phyloP scores from a whole-genome alignment of 495 filamentous ascomycete species.

The Hypoxylon rickii region DNA sequence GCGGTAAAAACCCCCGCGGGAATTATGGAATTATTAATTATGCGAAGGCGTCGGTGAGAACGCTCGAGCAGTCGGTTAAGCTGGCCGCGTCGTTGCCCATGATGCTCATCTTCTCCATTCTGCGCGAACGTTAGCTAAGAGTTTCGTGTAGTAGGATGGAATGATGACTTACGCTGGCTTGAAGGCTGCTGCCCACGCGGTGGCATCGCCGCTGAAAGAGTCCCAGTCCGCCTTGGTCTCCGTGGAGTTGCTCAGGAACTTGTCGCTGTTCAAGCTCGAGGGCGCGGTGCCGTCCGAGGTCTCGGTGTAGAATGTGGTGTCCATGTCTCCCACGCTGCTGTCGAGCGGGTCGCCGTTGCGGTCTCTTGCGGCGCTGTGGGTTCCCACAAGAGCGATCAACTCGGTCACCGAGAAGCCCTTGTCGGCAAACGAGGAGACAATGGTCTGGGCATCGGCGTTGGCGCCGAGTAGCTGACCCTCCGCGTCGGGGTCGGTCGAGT shows the following conservation, averaged over 20 bases:
- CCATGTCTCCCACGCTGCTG: constrained; percentile 15
- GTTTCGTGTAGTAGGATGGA: background rate
- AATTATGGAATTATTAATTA: background rate
- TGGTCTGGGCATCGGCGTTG: constrained; percentile 18
- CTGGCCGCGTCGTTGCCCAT: constrained; percentile 24
- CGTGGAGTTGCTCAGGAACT: constrained; percentile 23
- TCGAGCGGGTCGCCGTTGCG: constrained; percentile 19
- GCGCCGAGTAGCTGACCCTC: constrained; percentile 15
- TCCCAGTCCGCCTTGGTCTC: constrained; percentile 24
- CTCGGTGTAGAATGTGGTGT: constrained; percentile 27
- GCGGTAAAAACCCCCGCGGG: too few relatives aligned
- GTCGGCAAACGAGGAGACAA: constrained; percentile 24
- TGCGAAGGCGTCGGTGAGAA: constrained; percentile 23
- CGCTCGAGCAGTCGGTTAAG: constrained; percentile 27
- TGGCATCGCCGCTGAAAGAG: constrained; percentile 12
- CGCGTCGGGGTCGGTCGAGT: constrained; percentile 19
- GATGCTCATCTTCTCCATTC: constrained; percentile 31
- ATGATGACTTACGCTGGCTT: constrained; percentile 24
- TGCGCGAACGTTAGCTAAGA: constrained; percentile 1
- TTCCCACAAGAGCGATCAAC: constrained; percentile 31
- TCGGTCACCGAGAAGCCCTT: constrained; percentile 33
- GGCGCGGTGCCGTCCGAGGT: constrained; percentile 23
- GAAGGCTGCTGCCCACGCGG: constrained; percentile 30
- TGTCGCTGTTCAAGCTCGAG: constrained; percentile 28
- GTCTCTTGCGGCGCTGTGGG: constrained; percentile 30